A percentile compares a stretch with the other conserved stretches of the same genome.
Conservation (phyloP, 73 alveolate genomes). For the Tetrahymena borealis region DNA sequence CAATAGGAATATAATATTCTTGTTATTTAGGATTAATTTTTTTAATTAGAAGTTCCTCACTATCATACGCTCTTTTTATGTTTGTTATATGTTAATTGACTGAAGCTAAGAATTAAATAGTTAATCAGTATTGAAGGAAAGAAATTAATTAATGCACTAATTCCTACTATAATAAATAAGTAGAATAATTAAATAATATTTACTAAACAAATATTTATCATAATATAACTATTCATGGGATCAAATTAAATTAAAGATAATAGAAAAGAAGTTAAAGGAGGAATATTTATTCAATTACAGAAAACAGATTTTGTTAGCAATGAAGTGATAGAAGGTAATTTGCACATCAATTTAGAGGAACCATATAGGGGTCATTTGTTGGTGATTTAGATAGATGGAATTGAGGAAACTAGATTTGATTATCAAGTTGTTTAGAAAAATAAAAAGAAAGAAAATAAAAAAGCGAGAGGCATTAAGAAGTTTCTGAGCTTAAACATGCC, state of each 20-base stretch:
- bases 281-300: not conserved
- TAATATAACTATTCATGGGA: not conserved
- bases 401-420: not conserved
- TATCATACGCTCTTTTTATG: too few species aligned
- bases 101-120: too few species aligned
- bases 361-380: not conserved
- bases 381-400: not conserved
- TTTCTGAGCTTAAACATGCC: not conserved
- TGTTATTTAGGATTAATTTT: too few species aligned
- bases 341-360: not conserved
- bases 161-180: too few species aligned
- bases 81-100: too few species aligned
- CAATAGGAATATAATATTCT: too few species aligned
- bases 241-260: not conserved
- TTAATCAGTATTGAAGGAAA: too few species aligned
- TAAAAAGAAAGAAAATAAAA: not conserved
- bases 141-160: too few species aligned
- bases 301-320: not conserved
- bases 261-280: not conserved
- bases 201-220: too few species aligned
- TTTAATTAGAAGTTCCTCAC: too few species aligned
- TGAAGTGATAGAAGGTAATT: not conserved
- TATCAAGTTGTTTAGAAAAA: not conserved
- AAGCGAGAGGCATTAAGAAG: not conserved
- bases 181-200: too few species aligned